Evolutionary conservation across 257 asterid genomes (phyloP).

Genomic region (Solanum boliviense): DNA sequence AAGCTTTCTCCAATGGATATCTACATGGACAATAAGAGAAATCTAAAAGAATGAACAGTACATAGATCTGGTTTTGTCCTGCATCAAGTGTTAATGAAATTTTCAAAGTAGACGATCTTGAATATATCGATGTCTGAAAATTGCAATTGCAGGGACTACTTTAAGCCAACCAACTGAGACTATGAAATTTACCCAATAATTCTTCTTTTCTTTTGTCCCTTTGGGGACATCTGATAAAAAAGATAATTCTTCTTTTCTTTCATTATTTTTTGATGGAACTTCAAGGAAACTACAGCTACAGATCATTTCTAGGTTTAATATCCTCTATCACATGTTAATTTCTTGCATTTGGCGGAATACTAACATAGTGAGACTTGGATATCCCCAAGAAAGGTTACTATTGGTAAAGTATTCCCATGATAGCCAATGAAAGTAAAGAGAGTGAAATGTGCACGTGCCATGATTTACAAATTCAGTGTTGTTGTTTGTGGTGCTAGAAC

Average conservation of each 20-base stretch:
- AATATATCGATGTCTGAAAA: not conserved
- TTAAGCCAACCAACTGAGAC: not conserved
- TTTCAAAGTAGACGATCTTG: not conserved
- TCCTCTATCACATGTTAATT: not conserved
- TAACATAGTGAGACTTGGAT: not conserved
- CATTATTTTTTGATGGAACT: not conserved
- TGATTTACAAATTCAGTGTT: conserved; percentile 67
- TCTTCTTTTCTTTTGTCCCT: not conserved
- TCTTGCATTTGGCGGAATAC: not conserved
- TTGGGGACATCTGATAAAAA: not conserved
- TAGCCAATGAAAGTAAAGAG: not conserved
- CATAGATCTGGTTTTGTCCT: not conserved
- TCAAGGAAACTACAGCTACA: not conserved
- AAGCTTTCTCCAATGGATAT: not conserved
- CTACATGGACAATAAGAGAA: not conserved
- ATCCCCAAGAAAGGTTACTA: not conserved
- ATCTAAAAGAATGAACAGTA: not conserved
- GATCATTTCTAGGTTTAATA: not conserved
- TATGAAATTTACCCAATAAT: not conserved
- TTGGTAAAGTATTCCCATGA: not conserved
- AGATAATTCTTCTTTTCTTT: not conserved
- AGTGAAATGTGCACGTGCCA: conserved; percentile 34
- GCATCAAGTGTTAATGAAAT: not conserved
- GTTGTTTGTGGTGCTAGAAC: conserved; percentile 49
- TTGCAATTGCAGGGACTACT: not conserved